phyloP scores from a whole-genome alignment of 2,329 filamentous ascomycete genomes.

The Metarhizium brunneum region DNA sequence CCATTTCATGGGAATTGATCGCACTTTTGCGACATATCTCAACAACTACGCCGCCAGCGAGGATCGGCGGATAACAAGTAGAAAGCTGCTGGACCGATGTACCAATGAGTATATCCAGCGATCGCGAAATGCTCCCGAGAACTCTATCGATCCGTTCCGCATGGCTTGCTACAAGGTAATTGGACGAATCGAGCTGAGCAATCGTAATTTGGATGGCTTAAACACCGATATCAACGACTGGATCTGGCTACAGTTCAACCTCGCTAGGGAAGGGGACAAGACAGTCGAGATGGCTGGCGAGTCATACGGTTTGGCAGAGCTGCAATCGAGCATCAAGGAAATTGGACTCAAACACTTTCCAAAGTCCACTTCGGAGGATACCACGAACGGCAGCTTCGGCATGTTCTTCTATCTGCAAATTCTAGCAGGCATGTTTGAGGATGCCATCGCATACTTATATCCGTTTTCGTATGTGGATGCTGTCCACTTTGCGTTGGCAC shows the following conservation, averaged over 20 bases:
- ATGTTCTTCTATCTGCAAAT: constrained; percentile 93
- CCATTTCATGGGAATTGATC: constrained; percentile 83
- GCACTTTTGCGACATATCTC: constrained; percentile 82
- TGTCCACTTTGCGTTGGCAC: constrained; percentile 85
- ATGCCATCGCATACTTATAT: constrained; percentile 85
- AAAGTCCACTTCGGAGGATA: constrained; percentile 67
- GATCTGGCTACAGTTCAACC: constrained; percentile 64
- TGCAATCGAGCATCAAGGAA: constrained; percentile 74
- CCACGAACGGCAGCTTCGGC: constrained; percentile 66
- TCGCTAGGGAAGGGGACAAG: constrained; percentile 56
- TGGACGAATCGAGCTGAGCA: constrained; percentile 62
- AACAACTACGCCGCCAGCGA: constrained; percentile 69
- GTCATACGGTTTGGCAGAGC: constrained; percentile 54
- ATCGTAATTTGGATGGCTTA: constrained; percentile 53
- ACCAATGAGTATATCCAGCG: constrained; percentile 84
- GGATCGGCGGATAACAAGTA: constrained; percentile 63
- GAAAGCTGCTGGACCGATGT: constrained; percentile 77
- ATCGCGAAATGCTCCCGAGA: constrained; percentile 72
- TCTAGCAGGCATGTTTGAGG: constrained; percentile 86
- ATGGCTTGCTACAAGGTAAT: constrained; percentile 98
- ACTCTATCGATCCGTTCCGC: constrained; percentile 85
- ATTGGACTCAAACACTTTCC: constrained; percentile 89
- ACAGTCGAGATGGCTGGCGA: constrained; percentile 56
- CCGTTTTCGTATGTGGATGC: constrained; percentile 86
- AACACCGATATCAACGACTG: constrained; percentile 60